These are phyloP conservation scores for Bothriochloa decipiens DNA, from an alignment of 176 grass and related monocot species.

Conservation along the genomic window DNA sequence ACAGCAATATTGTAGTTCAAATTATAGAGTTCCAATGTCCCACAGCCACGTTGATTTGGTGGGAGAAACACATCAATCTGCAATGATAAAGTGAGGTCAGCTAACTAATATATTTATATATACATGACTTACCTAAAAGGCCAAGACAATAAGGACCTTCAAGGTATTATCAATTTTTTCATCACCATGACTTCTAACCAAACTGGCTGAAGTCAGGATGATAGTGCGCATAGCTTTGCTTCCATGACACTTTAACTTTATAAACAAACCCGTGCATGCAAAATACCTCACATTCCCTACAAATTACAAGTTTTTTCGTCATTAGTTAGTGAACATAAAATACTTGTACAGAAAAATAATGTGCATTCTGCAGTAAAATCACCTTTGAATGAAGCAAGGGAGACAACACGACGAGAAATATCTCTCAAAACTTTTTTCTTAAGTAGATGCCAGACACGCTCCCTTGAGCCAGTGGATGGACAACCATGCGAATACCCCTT, in stretches of 20 bases:
- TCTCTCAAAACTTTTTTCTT: not conserved
- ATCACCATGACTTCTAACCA: constrained; percentile 17
- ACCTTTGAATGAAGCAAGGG: constrained; percentile 39
- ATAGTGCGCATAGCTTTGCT: not conserved
- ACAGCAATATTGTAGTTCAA: constrained; percentile 38
- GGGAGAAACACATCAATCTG: constrained; percentile 38
- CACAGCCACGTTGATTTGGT: not conserved
- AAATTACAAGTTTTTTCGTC: not conserved
- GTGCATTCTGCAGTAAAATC: not conserved
- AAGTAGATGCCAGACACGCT: not conserved
- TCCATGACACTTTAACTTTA: constrained; percentile 28
- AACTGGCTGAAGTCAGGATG: constrained; percentile 40
- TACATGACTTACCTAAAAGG: not conserved
- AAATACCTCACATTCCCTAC: constrained; percentile 11
- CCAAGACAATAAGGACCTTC: not conserved
- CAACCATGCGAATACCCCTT: constrained; percentile 1
- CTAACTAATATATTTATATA: not conserved
- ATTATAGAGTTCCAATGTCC: constrained; percentile 36
- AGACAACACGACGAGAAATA: constrained; percentile 35
- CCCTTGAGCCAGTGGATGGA: not conserved
- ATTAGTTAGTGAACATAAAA: not conserved
- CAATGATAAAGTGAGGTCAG: constrained; percentile 18
- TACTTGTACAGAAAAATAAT: not conserved
- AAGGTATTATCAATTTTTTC: constrained; percentile 9
- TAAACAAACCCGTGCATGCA: constrained; percentile 36